Evolutionary conservation across 106 monocot genomes (phyloP), one percentile per base, ranked within the genome.

Genomic region (Cymbidium sinense): DNA sequence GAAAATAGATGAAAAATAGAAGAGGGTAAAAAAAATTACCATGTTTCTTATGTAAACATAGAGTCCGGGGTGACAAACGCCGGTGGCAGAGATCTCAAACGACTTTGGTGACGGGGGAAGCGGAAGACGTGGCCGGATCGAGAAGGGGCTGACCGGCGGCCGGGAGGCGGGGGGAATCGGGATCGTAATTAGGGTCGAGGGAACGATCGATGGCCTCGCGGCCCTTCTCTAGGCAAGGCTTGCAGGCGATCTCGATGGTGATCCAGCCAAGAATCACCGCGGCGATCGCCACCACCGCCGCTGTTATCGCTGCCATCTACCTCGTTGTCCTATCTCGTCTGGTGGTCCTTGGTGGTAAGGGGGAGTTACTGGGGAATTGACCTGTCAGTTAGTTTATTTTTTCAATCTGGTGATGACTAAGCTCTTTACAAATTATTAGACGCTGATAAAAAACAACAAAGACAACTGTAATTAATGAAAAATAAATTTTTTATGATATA

Each of bases 211-310:
- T 93, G 81, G 91, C 96, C 30, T 89, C 84, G 27, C 96, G 82
- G 64, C 96, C 96, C 34, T 77, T 80, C 8, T 96, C 86, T 31
- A 96, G 91, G 80, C 96, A 96, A 18, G 96, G 93, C 79, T 94
- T 93, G 90, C 94, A 96, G 74, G 98, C 90, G 78, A 94, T 83
- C 90, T 99, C 98, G 81, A 99, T 90, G 78, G 98, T 85, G 83
- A 94, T 79, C 94, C 94, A 94, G 47, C 92, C 98, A 19, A 94
- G 77, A 30, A 90, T 73, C 84, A 94, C 98, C 71, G 88, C 94
- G 21, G 76, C 92, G 43, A 94, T 88, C 18, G 90, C 98, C 34
- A 94, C 73, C 86, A 88, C 84, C 21, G 92, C 92, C 50, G 62
- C 86, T 27, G 83, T 84, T 33, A 92, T 78, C 18, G 88, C 91